Conservation (phyloP, 2,329 filamentous ascomycete species). For the Grosmannia penicillata region DNA sequence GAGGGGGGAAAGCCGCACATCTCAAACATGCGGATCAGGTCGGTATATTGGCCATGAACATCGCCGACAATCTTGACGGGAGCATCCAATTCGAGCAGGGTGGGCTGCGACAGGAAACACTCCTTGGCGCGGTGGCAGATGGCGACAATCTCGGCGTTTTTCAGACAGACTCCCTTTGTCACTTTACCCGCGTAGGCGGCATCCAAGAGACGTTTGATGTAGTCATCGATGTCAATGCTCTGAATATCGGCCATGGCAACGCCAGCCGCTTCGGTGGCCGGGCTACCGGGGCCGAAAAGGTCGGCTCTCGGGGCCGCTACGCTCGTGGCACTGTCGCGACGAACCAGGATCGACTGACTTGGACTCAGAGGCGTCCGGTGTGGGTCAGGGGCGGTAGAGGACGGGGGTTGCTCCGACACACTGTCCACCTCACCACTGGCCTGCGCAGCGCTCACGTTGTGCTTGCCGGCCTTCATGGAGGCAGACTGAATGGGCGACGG, state of each 20-base stretch:
- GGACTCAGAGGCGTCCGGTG: conserved; percentile 50
- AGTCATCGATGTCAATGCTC: conserved; percentile 87
- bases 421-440: conserved; percentile 83
- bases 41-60: conserved; percentile 92
- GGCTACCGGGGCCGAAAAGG: conserved; percentile 11
- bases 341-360: conserved; percentile 79
- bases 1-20: conserved; percentile 95
- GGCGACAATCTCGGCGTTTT: conserved; percentile 92
- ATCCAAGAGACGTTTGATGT: conserved; percentile 87
- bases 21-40: conserved; percentile 92
- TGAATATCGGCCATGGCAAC: conserved; percentile 87
- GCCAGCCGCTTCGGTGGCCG: conserved; percentile 15
- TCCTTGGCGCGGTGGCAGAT: conserved; percentile 85
- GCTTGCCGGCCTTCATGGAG: conserved; percentile 56
- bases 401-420: conserved; percentile 80
- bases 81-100: conserved; percentile 78
- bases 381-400: conserved; percentile 36
- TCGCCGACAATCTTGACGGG: conserved; percentile 97
- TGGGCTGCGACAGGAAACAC: conserved; percentile 79
- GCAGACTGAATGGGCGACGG: conserved; percentile 79
- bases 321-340: conserved; percentile 57
- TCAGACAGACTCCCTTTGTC: conserved; percentile 91
- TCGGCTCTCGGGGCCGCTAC: conserved; percentile 23
- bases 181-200: conserved; percentile 93
- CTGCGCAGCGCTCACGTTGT: conserved; percentile 68